phyloP scores from a whole-genome alignment of 2,329 filamentous ascomycete genomes.

The Xylaria digitata region DNA sequence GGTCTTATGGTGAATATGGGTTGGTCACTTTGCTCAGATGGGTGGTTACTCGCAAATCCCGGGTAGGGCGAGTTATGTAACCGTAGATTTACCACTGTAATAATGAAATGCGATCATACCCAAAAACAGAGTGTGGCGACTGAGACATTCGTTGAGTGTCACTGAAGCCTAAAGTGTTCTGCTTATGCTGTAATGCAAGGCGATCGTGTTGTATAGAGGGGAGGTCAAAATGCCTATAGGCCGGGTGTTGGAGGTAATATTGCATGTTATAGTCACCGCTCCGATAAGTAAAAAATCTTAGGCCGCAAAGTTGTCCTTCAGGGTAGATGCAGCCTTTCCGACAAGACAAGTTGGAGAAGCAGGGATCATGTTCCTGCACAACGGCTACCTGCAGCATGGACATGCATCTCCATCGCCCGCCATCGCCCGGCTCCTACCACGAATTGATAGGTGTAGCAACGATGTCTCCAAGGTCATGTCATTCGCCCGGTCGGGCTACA shows the following conservation, averaged over 20 bases:
- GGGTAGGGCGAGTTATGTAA: slow-evolving; percentile 18
- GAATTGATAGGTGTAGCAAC: slow-evolving; percentile 29
- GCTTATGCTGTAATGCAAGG: slow-evolving; percentile 23
- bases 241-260: slow-evolving; percentile 23
- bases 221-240: slow-evolving; percentile 24
- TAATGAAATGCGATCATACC: slow-evolving; percentile 20
- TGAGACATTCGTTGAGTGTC: slow-evolving; percentile 11
- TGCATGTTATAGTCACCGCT: slow-evolving; percentile 20
- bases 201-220: slow-evolving; percentile 14
- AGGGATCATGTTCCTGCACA: slow-evolving; percentile 37
- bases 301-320: slow-evolving; percentile 26
- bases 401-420: slow-evolving; percentile 33
- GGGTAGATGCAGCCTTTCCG: slow-evolving; percentile 37
- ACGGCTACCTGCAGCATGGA: slow-evolving; percentile 32
- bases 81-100: slow-evolving; percentile 19
- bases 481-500: slow-evolving; percentile 36
- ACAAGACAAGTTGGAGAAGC: slow-evolving; percentile 32
- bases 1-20: background rate
- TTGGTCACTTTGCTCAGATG: background rate
- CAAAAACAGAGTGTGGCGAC: slow-evolving; percentile 14
- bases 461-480: slow-evolving; percentile 24
- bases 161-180: slow-evolving; percentile 25
- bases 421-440: slow-evolving; percentile 24
- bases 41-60: slow-evolving; percentile 8
- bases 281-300: slow-evolving; percentile 27